Conservation (phyloP, 2,329 filamentous ascomycete genomes). For the Colletotrichum sp. region DNA sequence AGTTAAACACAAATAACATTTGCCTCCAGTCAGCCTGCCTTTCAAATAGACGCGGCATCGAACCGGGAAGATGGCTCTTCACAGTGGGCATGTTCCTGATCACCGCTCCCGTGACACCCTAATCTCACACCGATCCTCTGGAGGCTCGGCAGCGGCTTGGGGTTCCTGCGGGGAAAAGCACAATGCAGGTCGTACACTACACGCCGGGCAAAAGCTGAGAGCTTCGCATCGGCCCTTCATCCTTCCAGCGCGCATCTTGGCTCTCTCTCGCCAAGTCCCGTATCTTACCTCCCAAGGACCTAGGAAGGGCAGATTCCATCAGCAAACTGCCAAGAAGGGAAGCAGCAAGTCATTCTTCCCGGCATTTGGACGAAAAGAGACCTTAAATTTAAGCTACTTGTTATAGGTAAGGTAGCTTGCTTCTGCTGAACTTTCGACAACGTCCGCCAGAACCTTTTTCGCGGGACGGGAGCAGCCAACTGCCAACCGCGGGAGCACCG, state of each 20-base stretch:
- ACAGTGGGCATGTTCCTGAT: background rate
- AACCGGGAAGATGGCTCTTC: background rate
- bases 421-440: background rate
- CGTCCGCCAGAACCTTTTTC: background rate
- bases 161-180: background rate
- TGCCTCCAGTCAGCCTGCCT: background rate
- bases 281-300: background rate
- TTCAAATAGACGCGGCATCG: background rate
- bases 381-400: background rate
- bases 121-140: conserved; percentile 1
- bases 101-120: background rate
- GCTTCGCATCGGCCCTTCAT: background rate
- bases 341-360: background rate
- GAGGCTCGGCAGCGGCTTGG: background rate
- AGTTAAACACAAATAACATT: background rate
- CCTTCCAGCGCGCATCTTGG: background rate
- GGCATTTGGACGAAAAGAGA: background rate
- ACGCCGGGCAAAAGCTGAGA: background rate
- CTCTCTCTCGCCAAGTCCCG: background rate
- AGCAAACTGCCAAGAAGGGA: background rate
- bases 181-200: background rate
- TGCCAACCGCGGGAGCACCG: background rate
- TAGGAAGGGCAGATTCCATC: background rate
- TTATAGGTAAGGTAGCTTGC: background rate
- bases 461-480: background rate